Conservation (phyloP, 495 filamentous ascomycete species). For the Talaromyces adpressus region DNA sequence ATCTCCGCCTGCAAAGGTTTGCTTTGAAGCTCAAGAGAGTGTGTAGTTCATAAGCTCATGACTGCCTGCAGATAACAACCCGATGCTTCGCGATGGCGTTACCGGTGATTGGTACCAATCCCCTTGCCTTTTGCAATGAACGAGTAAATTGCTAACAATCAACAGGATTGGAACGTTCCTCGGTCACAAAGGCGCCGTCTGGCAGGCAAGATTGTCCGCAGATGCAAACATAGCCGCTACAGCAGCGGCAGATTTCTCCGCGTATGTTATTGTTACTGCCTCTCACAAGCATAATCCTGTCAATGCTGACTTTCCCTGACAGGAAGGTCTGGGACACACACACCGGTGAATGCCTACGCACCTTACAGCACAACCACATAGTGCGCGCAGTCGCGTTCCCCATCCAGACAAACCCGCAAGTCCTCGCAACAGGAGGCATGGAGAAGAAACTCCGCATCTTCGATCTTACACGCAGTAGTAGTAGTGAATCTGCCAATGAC, state of each 20-base stretch:
- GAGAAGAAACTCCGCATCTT: constrained; percentile 97
- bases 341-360: constrained; percentile 82
- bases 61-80: constrained; percentile 74
- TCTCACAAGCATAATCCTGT: not conserved
- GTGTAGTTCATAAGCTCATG: not conserved
- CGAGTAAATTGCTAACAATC: not conserved
- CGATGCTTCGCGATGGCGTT: constrained; percentile 94
- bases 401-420: constrained; percentile 59
- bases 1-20: constrained; percentile 98
- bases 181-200: constrained; percentile 96
- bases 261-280: constrained; percentile 52
- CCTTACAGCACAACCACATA: constrained; percentile 87
- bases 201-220: constrained; percentile 84
- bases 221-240: constrained; percentile 87
- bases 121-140: not conserved
- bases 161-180: constrained; percentile 92
- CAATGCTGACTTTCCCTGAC: constrained; percentile 3
- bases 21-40: not conserved
- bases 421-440: constrained; percentile 85
- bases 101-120: constrained; percentile 79
- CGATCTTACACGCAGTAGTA: constrained; percentile 55
- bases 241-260: constrained; percentile 92
- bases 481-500: constrained; percentile 24
- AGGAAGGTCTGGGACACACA: constrained; percentile 97
- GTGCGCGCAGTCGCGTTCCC: constrained; percentile 91